Percentiles rank a stretch among this genome's conserved stretches.
Evolutionary conservation across 1,139 yeast genomes (phyloP).

Genomic region (Pichia sp.): DNA sequence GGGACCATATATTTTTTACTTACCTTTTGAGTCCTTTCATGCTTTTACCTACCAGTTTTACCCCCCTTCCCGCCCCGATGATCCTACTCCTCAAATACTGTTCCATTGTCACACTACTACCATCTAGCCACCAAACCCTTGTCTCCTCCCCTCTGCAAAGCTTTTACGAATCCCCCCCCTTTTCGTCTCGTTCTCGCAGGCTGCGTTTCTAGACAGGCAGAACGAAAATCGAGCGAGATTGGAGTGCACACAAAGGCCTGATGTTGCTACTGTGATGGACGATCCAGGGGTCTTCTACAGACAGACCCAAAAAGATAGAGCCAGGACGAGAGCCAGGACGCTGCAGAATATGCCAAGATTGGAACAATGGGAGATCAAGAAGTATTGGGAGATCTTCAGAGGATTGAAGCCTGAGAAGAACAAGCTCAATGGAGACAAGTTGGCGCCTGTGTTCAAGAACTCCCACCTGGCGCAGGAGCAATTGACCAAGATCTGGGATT

Average conservation of each 20-base stretch:
- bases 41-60: not conserved
- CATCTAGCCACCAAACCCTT: too few species aligned
- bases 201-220: not conserved
- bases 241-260: not conserved
- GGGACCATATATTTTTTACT: constrained; percentile 48
- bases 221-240: not conserved
- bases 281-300: not conserved
- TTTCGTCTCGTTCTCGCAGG: not conserved
- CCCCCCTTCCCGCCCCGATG: not conserved
- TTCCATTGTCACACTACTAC: too few species aligned
- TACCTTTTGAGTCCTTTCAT: not conserved
- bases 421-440: constrained; percentile 78
- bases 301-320: not conserved
- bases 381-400: constrained; percentile 95
- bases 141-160: too few species aligned
- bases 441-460: constrained; percentile 81
- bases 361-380: constrained; percentile 92
- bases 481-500: constrained; percentile 81
- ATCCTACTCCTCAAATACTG: too few species aligned
- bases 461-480: constrained; percentile 75
- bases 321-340: too few species aligned
- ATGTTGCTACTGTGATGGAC: not conserved
- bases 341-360: constrained; percentile 46
- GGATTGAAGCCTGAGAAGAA: constrained; percentile 80
- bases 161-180: too few species aligned